Percentiles rank a stretch among this genome's conserved stretches.
These are phyloP conservation scores for Botrytis sinoallii DNA, from an alignment of 2,329 filamentous ascomycete genomes.

Conservation along the genomic window DNA sequence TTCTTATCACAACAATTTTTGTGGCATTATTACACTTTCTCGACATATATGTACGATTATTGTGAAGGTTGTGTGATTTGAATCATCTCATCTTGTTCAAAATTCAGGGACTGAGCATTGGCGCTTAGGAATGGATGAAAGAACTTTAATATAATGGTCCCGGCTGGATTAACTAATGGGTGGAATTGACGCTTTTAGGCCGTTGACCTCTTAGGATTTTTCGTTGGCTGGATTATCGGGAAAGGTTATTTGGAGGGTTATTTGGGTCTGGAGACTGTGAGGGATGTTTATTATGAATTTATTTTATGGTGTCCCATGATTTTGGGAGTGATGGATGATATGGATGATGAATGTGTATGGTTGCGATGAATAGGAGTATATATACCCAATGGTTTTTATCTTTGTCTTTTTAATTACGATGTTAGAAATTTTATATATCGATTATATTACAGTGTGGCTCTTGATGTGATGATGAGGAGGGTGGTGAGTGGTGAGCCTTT, in stretches of 20 bases:
- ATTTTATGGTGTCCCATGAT: background rate
- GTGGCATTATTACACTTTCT: background rate
- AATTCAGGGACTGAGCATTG: slow-evolving; percentile 2
- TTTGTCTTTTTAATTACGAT: slow-evolving; percentile 25
- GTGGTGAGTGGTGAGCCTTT: background rate
- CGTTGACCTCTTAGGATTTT: background rate
- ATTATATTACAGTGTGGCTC: background rate
- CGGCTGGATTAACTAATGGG: background rate
- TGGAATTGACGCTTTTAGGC: background rate
- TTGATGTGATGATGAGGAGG: background rate
- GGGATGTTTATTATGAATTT: background rate
- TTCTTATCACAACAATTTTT: background rate
- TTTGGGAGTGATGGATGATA: slow-evolving; percentile 1
- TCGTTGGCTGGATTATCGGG: background rate
- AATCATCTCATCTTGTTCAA: background rate
- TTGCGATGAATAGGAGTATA: slow-evolving; percentile 8
- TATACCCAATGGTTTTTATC: slow-evolving; percentile 12
- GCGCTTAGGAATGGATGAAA: background rate
- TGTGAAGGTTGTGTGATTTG: background rate
- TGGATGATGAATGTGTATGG: background rate
- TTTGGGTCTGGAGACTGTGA: background rate
- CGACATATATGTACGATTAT: slow-evolving; percentile 5
- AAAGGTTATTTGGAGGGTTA: background rate
- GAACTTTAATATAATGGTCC: background rate
- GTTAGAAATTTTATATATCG: background rate